Conservation (phyloP, 495 filamentous ascomycete species). For the Xylaria longipes region DNA sequence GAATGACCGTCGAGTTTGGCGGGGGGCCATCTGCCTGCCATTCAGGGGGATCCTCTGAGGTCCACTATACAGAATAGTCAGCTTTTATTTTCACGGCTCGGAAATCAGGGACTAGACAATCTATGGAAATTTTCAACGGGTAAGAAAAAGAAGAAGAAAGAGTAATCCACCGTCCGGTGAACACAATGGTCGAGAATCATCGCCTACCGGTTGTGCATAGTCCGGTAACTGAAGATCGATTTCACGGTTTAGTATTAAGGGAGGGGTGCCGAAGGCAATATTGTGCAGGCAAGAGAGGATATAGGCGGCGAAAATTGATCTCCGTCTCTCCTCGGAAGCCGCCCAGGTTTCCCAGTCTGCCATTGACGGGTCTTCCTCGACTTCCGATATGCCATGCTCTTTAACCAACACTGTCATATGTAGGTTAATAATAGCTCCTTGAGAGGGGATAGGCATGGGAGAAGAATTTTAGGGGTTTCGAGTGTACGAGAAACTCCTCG, state of each 20-base stretch:
- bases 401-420: constrained; percentile 46
- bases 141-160: too few species aligned
- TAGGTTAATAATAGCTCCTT: background rate
- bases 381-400: constrained; percentile 53
- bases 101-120: background rate
- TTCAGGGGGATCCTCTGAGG: constrained; percentile 53
- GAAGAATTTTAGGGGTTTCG: background rate
- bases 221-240: constrained; percentile 42
- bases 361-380: constrained; percentile 32
- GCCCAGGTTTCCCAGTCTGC: constrained; percentile 60
- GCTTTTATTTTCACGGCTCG: background rate
- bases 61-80: background rate
- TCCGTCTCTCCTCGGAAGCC: constrained; percentile 54
- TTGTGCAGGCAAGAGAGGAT: constrained; percentile 63
- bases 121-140: background rate
- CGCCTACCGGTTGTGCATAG: constrained; percentile 5
- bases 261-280: constrained; percentile 62
- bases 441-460: too few species aligned
- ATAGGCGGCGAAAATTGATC: constrained; percentile 61
- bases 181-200: background rate
- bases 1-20: constrained; percentile 42
- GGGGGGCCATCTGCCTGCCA: constrained; percentile 47
- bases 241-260: constrained; percentile 58
- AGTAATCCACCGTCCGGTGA: background rate
- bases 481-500: background rate